Percentiles rank a stretch among this genome's conserved stretches.
Conservation (phyloP, 2,329 filamentous ascomycete genomes). For the Cercospora janseana region DNA sequence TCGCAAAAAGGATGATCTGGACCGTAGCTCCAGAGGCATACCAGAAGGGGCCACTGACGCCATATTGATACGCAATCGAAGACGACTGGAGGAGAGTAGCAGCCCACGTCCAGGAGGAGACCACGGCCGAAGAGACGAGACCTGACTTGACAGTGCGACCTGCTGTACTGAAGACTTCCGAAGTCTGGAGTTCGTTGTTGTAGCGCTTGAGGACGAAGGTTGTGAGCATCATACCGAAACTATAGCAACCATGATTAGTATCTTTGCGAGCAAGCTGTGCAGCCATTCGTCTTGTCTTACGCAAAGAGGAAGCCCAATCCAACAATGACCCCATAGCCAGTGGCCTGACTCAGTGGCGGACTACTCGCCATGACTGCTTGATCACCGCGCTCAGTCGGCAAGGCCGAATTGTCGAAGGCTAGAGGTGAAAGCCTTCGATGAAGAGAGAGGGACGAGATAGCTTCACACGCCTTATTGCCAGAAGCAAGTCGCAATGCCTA, state of each 20-base stretch:
- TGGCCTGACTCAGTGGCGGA: conserved; percentile 54
- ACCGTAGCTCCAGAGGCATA: conserved; percentile 71
- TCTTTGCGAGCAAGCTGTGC: not conserved
- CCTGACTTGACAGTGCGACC: conserved; percentile 86
- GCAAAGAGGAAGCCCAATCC: conserved; percentile 73
- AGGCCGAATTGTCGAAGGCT: no score
- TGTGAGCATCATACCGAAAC: conserved; percentile 69
- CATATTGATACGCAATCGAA: conserved; percentile 71
- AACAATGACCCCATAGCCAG: conserved; percentile 75
- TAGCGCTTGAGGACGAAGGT: conserved; percentile 69
- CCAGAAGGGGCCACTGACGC: conserved; percentile 65
- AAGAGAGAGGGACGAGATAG: not conserved
- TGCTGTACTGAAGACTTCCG: conserved; percentile 88
- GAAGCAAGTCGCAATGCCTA: not conserved
- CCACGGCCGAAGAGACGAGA: conserved; percentile 83
- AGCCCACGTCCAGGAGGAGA: conserved; percentile 91
- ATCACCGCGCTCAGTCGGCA: conserved; percentile 3
- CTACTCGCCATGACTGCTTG: conserved; percentile 25
- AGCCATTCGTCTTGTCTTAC: conserved; percentile 32
- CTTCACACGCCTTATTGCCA: not conserved
- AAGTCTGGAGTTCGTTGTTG: conserved; percentile 78
- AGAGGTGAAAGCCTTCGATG: not conserved
- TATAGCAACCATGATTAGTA: conserved; percentile 19
- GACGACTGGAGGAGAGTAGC: conserved; percentile 55
- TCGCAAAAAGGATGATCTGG: conserved; percentile 86